phyloP scores from a whole-genome alignment of 768 basidiomycete genomes.

The Megacollybia marginata region DNA sequence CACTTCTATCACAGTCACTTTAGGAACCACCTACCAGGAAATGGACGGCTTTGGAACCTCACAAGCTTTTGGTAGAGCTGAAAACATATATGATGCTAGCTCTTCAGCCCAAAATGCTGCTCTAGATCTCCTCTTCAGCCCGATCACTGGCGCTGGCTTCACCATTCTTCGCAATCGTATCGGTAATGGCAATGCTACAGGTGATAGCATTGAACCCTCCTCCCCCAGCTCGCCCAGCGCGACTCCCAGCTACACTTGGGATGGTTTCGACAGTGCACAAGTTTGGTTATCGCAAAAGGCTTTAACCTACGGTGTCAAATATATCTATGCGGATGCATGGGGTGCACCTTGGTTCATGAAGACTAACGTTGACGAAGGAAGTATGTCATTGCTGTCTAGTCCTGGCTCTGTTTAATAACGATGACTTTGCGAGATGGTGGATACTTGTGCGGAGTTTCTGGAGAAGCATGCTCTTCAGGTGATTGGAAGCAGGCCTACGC shows the following conservation, averaged over 20 bases:
- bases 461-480: constrained; percentile 4
- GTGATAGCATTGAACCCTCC: constrained; percentile 5
- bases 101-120: constrained; percentile 5
- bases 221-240: constrained; percentile 3
- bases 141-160: constrained; percentile 6
- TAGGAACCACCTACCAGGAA: constrained; percentile 3
- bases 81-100: constrained; percentile 1
- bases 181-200: constrained; percentile 5
- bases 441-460: constrained; percentile 5
- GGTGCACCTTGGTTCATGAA: constrained; percentile 9
- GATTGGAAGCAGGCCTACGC: constrained; percentile 9
- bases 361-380: constrained; percentile 5
- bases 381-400: not conserved
- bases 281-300: constrained; percentile 8
- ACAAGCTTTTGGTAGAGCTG: constrained; percentile 6
- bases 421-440: constrained; percentile 1
- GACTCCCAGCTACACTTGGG: constrained; percentile 5
- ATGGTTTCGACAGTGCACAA: constrained; percentile 4
- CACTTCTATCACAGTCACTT: constrained; percentile 4
- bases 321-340: constrained; percentile 7
- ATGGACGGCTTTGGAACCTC: constrained; percentile 9
- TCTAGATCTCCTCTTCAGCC: constrained; percentile 6
- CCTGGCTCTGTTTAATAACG: not conserved
- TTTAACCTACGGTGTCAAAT: constrained; percentile 3
- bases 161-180: constrained; percentile 8